Evolutionary conservation across 305 asterid genomes (phyloP), one percentile per base, ranked within the genome.

Genomic region (Rubia balearica): DNA sequence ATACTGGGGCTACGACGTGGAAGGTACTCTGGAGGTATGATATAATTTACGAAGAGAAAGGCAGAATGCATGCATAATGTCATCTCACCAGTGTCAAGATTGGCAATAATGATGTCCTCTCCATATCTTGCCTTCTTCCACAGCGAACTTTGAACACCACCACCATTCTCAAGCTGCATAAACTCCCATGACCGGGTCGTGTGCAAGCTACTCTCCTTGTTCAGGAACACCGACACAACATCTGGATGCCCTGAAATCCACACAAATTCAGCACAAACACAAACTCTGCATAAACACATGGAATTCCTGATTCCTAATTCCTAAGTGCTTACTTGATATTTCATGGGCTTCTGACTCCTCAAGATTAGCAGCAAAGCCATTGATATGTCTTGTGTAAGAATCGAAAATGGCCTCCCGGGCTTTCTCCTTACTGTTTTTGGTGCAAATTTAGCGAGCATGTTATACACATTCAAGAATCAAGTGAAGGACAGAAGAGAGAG

Each of bases 111-210:
- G 42, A 86, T 78, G 62, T 85, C 89, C 85, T 88, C 88, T 8
- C 97, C 98, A 55, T 79, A 86, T 82, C 89, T 85, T 57, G 98
- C 96, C 79, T 88, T 89, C 71, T 79, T 82, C 99, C 98, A 89
- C 11, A 86, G 41, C 5, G 98, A 91, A 57, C 79, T 67, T 9
- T 63, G 77, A 46, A 89, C 78, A 71, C 22, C 17, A 21, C 96
- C 98, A 80, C 82, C 30, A 0, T 16, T 38, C 73, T 87, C 90
- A 2, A 91, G 85, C 17, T 91, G 93, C 74, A 94, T 70, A 72
- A 94, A 94, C 62, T 85, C 90, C 99, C 99, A 94, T 51, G 99
- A 89, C 71, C 93, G 84, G n/a, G 98, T 94, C 60, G 99, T 91
- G 79, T 89, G 97, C 36, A 94, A 41, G 73, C 86, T 82, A 55